These are phyloP conservation scores for Curvularia spicifera DNA, from an alignment of 2,329 filamentous ascomycete genomes.

Conservation along the genomic window DNA sequence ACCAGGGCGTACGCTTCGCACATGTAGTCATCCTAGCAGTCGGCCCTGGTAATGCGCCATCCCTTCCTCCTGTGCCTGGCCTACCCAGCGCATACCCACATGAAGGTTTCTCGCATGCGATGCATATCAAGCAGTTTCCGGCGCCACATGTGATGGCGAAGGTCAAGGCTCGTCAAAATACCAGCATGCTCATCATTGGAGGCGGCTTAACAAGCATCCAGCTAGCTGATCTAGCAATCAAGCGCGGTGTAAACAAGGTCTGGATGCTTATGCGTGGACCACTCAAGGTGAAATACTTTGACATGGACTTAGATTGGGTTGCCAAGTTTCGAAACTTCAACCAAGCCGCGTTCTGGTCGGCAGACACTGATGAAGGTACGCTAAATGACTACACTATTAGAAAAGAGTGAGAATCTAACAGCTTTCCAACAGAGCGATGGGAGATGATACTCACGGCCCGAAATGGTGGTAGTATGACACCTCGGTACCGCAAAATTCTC, in stretches of 20 bases:
- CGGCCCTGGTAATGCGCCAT: conserved; percentile 66
- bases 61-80: conserved; percentile 56
- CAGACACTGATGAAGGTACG: conserved; percentile 68
- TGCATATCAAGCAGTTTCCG: conserved; percentile 67
- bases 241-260: conserved; percentile 69
- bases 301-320: conserved; percentile 78
- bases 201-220: conserved; percentile 80
- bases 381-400: neutral
- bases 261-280: conserved; percentile 71
- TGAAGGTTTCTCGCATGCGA: conserved; percentile 67
- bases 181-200: conserved; percentile 73
- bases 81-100: conserved; percentile 43
- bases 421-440: conserved; percentile 60
- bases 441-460: conserved; percentile 70
- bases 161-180: conserved; percentile 55
- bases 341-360: conserved; percentile 78
- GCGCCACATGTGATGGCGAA: conserved; percentile 60
- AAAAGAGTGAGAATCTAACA: neutral
- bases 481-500: conserved; percentile 70
- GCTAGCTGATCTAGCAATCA: conserved; percentile 70
- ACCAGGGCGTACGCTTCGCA: conserved; percentile 62
- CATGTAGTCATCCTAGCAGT: conserved; percentile 72
- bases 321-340: conserved; percentile 81
- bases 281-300: conserved; percentile 75
- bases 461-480: conserved; percentile 78